Percentiles rank a stretch among this genome's conserved stretches.
Evolutionary conservation across 164 flowering plant genomes (phyloP).

Genomic region (Brasenia schreberi): DNA sequence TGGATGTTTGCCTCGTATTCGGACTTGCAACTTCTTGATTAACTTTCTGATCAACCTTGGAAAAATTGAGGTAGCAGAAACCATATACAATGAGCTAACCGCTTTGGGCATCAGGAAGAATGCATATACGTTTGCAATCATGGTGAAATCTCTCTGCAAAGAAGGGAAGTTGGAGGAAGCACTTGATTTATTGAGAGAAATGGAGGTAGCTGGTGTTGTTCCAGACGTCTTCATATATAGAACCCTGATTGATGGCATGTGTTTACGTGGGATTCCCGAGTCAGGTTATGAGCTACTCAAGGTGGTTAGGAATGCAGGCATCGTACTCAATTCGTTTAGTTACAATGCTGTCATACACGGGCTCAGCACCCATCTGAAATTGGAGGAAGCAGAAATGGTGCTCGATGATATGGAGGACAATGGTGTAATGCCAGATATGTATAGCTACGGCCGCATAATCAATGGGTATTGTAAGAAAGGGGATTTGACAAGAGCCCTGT

Average conservation of each 20-base stretch:
- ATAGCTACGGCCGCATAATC: slow-evolving; percentile 35
- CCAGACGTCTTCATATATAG: slow-evolving; percentile 33
- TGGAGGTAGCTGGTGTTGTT: slow-evolving; percentile 33
- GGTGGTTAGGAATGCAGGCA: slow-evolving; percentile 13
- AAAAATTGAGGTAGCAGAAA: slow-evolving; percentile 25
- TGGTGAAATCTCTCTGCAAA: slow-evolving; percentile 44
- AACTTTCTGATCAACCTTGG: slow-evolving; percentile 36
- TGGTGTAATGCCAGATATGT: slow-evolving; percentile 30
- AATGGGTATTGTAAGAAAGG: slow-evolving; percentile 30
- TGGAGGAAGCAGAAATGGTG: slow-evolving; percentile 47
- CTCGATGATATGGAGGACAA: slow-evolving; percentile 34
- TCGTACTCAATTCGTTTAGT: slow-evolving; percentile 24
- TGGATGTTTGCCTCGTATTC: slow-evolving; percentile 30
- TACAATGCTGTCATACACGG: slow-evolving; percentile 51
- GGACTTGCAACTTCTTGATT: slow-evolving; percentile 48
- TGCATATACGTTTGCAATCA: slow-evolving; percentile 42
- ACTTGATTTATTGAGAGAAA: slow-evolving; percentile 26
- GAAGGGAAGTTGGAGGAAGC: slow-evolving; percentile 41
- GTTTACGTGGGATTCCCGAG: slow-evolving; percentile 22
- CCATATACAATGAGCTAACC: slow-evolving; percentile 37
- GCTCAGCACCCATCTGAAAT: slow-evolving; percentile 40
- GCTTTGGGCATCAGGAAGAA: slow-evolving; percentile 39
- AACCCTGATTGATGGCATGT: slow-evolving; percentile 48
- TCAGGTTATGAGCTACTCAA: slow-evolving; percentile 32
- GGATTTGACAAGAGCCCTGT: slow-evolving; percentile 28